Evolutionary conservation across 495 filamentous ascomycete genomes (phyloP).

Genomic region (Hapsidospora chrysogenum): DNA sequence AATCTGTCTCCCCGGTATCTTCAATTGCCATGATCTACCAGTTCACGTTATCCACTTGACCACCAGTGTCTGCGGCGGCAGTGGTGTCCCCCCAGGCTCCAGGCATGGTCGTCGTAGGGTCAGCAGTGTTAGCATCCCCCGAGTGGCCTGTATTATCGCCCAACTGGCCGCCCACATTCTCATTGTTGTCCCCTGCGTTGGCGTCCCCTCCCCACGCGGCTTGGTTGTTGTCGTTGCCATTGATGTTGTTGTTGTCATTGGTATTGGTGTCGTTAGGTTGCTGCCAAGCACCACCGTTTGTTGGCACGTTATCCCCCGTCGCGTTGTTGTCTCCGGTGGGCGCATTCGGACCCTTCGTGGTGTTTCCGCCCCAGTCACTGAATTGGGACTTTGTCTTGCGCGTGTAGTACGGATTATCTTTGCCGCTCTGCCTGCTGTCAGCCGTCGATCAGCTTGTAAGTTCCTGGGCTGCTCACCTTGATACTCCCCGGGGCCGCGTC

Average conservation of each 20-base stretch:
- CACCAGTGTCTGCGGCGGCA: neutral
- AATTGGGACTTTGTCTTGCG: neutral
- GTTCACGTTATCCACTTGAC: neutral
- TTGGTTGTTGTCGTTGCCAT: neutral
- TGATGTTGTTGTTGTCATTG: neutral
- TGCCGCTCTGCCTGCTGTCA: neutral
- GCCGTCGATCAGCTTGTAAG: neutral
- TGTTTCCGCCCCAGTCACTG: conserved; percentile 5
- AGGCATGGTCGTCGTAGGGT: too few relatives aligned
- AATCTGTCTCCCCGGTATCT: too few relatives aligned
- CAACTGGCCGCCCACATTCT: neutral
- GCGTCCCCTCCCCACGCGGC: neutral
- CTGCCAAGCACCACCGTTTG: too few relatives aligned
- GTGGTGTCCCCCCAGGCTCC: neutral
- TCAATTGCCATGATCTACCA: too few relatives aligned
- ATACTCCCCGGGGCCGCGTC: conserved; percentile 2
- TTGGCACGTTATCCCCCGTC: too few relatives aligned
- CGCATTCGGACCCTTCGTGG: too few relatives aligned
- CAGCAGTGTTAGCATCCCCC: too few relatives aligned
- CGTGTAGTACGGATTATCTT: neutral
- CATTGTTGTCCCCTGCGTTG: neutral
- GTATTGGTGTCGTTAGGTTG: neutral
- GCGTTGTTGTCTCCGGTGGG: too few relatives aligned
- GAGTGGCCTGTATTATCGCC: too few relatives aligned
- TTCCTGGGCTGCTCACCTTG: neutral